These are phyloP conservation scores for Neltuma alba DNA, from an alignment of 306 rosid genomes.

Conservation along the genomic window DNA sequence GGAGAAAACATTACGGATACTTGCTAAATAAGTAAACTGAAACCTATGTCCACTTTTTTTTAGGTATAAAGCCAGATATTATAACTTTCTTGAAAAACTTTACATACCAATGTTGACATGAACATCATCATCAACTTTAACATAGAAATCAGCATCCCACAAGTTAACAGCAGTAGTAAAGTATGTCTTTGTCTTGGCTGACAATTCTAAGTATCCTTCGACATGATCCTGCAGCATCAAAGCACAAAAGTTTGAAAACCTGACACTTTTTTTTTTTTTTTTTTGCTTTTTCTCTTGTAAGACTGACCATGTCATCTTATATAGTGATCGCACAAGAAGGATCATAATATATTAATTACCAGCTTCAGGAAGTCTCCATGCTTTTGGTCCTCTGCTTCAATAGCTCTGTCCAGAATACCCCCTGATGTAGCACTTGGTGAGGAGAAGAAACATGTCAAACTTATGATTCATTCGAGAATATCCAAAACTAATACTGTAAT, in stretches of 20 bases:
- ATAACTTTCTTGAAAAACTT: conserved; percentile 18
- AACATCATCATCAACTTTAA: conserved; percentile 97
- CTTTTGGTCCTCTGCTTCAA: conserved; percentile 95
- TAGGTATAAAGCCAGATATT: not conserved
- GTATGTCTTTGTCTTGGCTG: conserved; percentile 92
- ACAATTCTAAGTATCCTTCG: conserved; percentile 97
- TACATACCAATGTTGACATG: conserved; percentile 92
- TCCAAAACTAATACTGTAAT: conserved; percentile 11
- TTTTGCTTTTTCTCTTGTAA: not conserved
- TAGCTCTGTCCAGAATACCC: conserved; percentile 94
- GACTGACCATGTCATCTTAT: conserved; percentile 4
- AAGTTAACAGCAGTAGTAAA: conserved; percentile 81
- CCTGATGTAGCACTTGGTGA: conserved; percentile 90
- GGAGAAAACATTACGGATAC: conserved; percentile 1
- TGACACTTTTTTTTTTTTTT: conserved; percentile 2
- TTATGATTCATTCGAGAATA: conserved; percentile 17
- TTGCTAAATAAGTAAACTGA: conserved; percentile 25
- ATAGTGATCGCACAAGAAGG: conserved; percentile 12
- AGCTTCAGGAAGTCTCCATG: conserved; percentile 96
- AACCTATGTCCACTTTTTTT: conserved; percentile 9
- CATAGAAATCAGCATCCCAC: conserved; percentile 99
- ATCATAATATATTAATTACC: conserved; percentile 55
- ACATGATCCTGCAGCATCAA: conserved; percentile 76
- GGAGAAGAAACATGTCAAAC: conserved; percentile 18
- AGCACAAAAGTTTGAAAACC: conserved; percentile 23